Percentiles rank a stretch among this genome's conserved stretches.
Conservation (phyloP, 306 rosid species). For the apple (Malus domestica) region DNA sequence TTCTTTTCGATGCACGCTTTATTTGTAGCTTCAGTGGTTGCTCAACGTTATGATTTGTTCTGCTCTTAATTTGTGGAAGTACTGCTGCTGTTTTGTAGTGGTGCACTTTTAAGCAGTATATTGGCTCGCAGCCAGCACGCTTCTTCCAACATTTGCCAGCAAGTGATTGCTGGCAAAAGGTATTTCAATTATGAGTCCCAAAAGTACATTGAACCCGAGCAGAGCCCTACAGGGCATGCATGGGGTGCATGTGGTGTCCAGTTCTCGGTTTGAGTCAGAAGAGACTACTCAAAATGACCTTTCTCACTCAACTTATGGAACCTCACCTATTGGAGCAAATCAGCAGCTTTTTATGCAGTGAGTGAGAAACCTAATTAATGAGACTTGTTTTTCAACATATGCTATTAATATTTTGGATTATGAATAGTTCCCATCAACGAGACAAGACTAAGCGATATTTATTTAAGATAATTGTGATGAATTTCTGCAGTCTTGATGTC, state of each 20-base stretch:
- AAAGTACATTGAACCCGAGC: constrained; percentile 23
- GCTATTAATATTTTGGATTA: neutral
- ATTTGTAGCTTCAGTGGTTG: neutral
- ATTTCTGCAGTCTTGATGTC: neutral
- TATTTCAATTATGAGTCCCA: constrained; percentile 43
- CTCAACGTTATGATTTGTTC: neutral
- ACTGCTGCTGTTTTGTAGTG: constrained; percentile 11
- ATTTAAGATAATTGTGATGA: neutral
- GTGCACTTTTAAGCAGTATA: constrained; percentile 14
- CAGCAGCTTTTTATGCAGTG: constrained; percentile 67
- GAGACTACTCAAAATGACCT: constrained; percentile 41
- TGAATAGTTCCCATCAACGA: neutral
- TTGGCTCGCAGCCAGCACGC: constrained; percentile 22
- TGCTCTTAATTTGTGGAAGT: neutral
- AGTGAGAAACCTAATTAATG: constrained; percentile 33
- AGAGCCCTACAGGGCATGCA: constrained; percentile 70
- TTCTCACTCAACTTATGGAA: constrained; percentile 29
- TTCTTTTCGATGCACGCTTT: neutral
- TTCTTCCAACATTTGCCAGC: constrained; percentile 55
- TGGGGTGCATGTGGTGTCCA: constrained; percentile 61
- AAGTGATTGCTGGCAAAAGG: constrained; percentile 55
- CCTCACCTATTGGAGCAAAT: constrained; percentile 38
- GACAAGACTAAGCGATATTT: neutral
- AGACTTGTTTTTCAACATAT: neutral
- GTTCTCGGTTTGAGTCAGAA: constrained; percentile 47